Evolutionary conservation across 192 early-diverging fungal species (phyloP).

Genomic region (Paraglomus brasilianum): DNA sequence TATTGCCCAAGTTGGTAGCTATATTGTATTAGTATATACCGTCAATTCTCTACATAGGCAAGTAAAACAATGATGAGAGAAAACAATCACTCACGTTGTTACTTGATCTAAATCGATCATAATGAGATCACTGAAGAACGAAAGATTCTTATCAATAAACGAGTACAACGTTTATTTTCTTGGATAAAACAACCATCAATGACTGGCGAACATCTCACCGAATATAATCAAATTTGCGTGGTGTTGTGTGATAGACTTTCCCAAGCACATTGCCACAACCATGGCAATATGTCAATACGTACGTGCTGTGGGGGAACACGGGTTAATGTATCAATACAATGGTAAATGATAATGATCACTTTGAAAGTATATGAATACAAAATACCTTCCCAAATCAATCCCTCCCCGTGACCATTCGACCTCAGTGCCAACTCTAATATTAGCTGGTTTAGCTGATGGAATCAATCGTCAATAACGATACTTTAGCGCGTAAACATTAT

Average conservation of each 20-base stretch:
- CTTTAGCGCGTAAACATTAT: background rate
- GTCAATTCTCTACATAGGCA: background rate
- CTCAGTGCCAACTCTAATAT: constrained; percentile 25
- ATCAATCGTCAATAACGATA: background rate
- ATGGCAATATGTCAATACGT: constrained; percentile 14
- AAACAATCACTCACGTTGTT: constrained; percentile 19
- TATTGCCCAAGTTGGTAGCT: constrained; percentile 29
- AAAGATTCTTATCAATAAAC: background rate
- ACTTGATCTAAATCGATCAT: constrained; percentile 15
- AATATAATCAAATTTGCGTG: constrained; percentile 31
- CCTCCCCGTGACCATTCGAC: constrained; percentile 22
- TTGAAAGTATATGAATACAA: no score
- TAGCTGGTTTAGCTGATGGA: constrained; percentile 29
- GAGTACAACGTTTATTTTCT: constrained; percentile 6
- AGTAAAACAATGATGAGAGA: background rate
- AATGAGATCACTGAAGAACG: constrained; percentile 2
- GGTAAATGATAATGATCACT: background rate
- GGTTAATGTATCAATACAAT: background rate
- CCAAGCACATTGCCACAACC: constrained; percentile 21
- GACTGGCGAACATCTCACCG: background rate
- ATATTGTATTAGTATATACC: background rate
- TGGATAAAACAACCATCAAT: background rate
- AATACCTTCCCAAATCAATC: constrained; percentile 28
- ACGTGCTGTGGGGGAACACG: constrained; percentile 8
- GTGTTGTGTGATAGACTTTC: constrained; percentile 30